Percentiles rank a stretch among this genome's conserved stretches.
Evolutionary conservation across 1,139 yeast genomes (phyloP).

Genomic region (Groenewaldozyma auringiensis): DNA sequence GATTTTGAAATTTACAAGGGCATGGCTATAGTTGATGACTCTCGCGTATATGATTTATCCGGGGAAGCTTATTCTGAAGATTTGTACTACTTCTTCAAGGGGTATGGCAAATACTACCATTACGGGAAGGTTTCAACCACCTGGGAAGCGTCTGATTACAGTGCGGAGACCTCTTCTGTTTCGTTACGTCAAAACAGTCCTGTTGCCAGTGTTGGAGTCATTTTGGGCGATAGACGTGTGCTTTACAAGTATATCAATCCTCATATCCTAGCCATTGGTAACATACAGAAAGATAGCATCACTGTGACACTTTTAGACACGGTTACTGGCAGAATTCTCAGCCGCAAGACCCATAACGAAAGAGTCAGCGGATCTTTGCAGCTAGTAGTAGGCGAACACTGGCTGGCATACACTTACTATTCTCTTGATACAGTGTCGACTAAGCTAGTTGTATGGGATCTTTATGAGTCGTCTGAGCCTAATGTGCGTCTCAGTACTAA

Average conservation of each 20-base stretch:
- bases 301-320: constrained; percentile 53
- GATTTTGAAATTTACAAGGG: constrained; percentile 1
- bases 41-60: neutral
- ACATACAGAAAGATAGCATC: constrained; percentile 23
- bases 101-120: constrained; percentile 3
- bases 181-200: constrained; percentile 38
- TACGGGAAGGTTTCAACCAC: neutral
- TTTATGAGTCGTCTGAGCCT: constrained; percentile 57
- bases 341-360: constrained; percentile 37
- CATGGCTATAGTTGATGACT: neutral
- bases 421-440: constrained; percentile 44
- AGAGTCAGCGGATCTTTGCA: constrained; percentile 36
- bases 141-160: constrained; percentile 8
- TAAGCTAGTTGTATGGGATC: constrained; percentile 63
- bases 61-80: constrained; percentile 16
- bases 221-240: constrained; percentile 64
- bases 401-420: constrained; percentile 67
- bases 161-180: constrained; percentile 30
- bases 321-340: constrained; percentile 57
- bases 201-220: constrained; percentile 61
- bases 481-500: constrained; percentile 33
- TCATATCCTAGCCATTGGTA: constrained; percentile 44
- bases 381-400: constrained; percentile 70
- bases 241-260: constrained; percentile 81
- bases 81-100: constrained; percentile 11